Evolutionary conservation across 177 flowering plant genomes (phyloP).

Genomic region (Vitis hybrid): DNA sequence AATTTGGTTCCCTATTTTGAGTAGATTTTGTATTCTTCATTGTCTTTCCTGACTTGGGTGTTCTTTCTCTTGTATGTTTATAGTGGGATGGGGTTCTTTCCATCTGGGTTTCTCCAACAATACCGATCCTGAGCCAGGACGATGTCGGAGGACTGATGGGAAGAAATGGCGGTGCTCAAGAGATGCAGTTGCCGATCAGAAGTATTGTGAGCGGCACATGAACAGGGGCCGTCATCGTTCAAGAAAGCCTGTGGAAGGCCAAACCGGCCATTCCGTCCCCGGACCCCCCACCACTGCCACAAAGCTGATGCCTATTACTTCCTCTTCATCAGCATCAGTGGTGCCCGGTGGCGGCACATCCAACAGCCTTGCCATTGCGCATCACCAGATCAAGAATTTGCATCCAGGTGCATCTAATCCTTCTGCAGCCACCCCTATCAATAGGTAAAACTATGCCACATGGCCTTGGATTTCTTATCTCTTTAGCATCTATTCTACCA

Average conservation of each 20-base stretch:
- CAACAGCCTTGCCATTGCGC: conserved; percentile 34
- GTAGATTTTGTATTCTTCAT: neutral
- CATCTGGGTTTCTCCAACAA: conserved; percentile 71
- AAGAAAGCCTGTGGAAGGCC: conserved; percentile 99
- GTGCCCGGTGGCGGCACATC: conserved; percentile 27
- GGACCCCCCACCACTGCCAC: conserved; percentile 31
- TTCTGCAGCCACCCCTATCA: conserved; percentile 21
- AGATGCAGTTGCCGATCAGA: conserved; percentile 80
- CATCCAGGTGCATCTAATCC: conserved; percentile 28
- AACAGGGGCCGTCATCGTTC: conserved; percentile 94
- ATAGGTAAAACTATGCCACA: conserved; percentile 25
- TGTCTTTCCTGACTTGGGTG: neutral
- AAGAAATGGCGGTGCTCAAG: conserved; percentile 96
- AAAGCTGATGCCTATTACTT: conserved; percentile 29
- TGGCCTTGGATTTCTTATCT: neutral
- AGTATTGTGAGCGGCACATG: conserved; percentile 89
- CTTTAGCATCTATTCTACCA: neutral
- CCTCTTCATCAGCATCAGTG: conserved; percentile 29
- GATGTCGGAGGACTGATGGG: conserved; percentile 89
- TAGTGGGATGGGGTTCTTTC: conserved; percentile 82
- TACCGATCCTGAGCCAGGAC: conserved; percentile 85
- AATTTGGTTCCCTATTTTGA: neutral
- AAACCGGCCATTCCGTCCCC: conserved; percentile 58
- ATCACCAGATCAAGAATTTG: conserved; percentile 37
- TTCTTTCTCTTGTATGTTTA: neutral